A percentile compares a stretch with the other conserved stretches of the same genome.
Conservation (phyloP, 1,284 basidiomycete genomes). For the Entoloma clypeatum region DNA sequence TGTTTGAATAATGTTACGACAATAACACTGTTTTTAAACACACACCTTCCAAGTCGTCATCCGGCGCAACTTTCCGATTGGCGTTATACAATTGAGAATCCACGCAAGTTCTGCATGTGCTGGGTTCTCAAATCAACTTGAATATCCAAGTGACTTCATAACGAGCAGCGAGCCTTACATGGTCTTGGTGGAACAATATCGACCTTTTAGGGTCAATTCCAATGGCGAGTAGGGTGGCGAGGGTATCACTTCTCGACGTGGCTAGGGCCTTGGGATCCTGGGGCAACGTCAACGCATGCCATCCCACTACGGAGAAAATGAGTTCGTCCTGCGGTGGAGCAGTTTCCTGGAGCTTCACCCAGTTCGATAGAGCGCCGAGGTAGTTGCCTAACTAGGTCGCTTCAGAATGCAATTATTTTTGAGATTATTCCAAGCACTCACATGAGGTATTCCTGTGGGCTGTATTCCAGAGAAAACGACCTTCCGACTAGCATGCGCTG, state of each 20-base stretch:
- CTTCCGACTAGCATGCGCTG: too few relatives aligned
- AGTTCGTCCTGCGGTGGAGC: slow-evolving; percentile 59
- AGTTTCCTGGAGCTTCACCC: slow-evolving; percentile 76
- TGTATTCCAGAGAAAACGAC: slow-evolving; percentile 82
- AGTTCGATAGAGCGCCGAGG: slow-evolving; percentile 85
- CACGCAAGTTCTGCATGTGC: slow-evolving; percentile 90
- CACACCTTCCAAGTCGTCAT: slow-evolving; percentile 96
- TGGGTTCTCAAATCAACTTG: slow-evolving; percentile 52
- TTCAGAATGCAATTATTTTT: slow-evolving; percentile 11
- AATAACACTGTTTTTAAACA: background rate
- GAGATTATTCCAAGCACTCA: slow-evolving; percentile 33
- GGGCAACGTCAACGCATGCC: slow-evolving; percentile 90
- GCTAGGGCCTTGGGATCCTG: slow-evolving; percentile 70
- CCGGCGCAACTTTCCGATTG: slow-evolving; percentile 77
- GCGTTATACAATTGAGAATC: slow-evolving; percentile 84
- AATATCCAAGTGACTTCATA: background rate
- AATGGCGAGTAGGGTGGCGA: slow-evolving; percentile 81
- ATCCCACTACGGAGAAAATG: slow-evolving; percentile 86
- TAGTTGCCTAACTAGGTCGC: slow-evolving; percentile 82
- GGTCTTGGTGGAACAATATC: slow-evolving; percentile 85
- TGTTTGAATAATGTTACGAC: background rate
- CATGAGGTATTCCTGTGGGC: slow-evolving; percentile 84
- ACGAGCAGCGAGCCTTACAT: slow-evolving; percentile 45
- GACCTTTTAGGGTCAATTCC: slow-evolving; percentile 80
- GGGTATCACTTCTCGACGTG: slow-evolving; percentile 69